A percentile compares a stretch with the other conserved stretches of the same genome.
Conservation (phyloP, 2,329 filamentous ascomycete genomes). For the Sclerotinia borealis region DNA sequence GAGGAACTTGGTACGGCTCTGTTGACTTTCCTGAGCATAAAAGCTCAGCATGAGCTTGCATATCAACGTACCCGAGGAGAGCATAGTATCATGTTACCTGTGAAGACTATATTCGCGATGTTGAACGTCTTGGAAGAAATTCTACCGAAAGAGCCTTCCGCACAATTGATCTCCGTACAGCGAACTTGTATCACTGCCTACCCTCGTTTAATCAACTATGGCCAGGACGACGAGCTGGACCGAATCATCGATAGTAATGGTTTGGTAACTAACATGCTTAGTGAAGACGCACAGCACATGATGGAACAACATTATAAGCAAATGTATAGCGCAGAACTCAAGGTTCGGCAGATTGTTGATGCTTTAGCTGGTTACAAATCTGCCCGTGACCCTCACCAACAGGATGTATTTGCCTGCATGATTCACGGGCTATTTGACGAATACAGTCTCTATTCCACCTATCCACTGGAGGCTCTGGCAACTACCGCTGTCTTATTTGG, state of each 20-base stretch:
- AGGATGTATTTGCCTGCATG: constrained; percentile 97
- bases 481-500: constrained; percentile 96
- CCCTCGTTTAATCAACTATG: constrained; percentile 92
- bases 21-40: constrained; percentile 75
- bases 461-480: constrained; percentile 90
- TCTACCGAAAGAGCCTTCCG: constrained; percentile 49
- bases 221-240: constrained; percentile 68
- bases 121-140: constrained; percentile 74
- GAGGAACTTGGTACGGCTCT: constrained; percentile 65
- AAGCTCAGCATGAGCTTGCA: constrained; percentile 73
- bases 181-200: constrained; percentile 87
- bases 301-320: constrained; percentile 98
- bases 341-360: constrained; percentile 79
- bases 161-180: constrained; percentile 75
- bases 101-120: constrained; percentile 78
- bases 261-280: constrained; percentile 72
- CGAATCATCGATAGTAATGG: constrained; percentile 86
- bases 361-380: constrained; percentile 82
- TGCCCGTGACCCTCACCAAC: constrained; percentile 75
- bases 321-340: constrained; percentile 90
- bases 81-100: constrained; percentile 68
- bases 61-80: constrained; percentile 58
- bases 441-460: constrained; percentile 91
- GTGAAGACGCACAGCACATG: constrained; percentile 71
- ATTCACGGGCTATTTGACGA: constrained; percentile 97